phyloP scores from a whole-genome alignment of 1,284 basidiomycete species.

The Albatrellus sp. region DNA sequence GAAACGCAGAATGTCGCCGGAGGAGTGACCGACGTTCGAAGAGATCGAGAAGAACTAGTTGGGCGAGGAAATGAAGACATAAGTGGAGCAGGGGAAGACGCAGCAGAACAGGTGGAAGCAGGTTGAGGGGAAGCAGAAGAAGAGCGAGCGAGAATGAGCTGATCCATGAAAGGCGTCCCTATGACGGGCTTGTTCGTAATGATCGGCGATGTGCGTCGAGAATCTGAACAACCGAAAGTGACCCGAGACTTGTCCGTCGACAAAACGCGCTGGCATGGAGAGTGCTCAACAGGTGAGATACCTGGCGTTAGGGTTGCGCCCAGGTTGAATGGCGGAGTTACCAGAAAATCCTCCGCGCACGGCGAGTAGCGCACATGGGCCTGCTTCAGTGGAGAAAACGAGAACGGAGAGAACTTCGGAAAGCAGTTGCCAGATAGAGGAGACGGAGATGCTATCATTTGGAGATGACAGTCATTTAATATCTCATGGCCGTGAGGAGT shows the following conservation, averaged over 20 bases:
- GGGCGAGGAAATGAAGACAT: slow-evolving; percentile 3
- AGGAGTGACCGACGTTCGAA: slow-evolving; percentile 6
- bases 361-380: slow-evolving; percentile 1
- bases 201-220: background rate
- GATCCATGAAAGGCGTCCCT: slow-evolving; percentile 2
- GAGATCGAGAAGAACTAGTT: slow-evolving; percentile 5
- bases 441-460: slow-evolving; percentile 2
- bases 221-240: background rate
- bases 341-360: background rate
- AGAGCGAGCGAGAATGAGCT: background rate
- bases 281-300: slow-evolving; percentile 3
- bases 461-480: background rate
- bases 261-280: background rate
- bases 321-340: background rate
- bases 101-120: background rate
- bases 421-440: background rate
- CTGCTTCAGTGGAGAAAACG: slow-evolving; percentile 5
- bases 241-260: background rate
- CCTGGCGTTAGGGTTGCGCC: background rate
- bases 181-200: background rate
- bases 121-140: too few species aligned
- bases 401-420: background rate
- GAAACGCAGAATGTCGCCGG: slow-evolving; percentile 1
- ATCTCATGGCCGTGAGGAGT: background rate
- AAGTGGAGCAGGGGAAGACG: slow-evolving; percentile 10